Conservation (phyloP, 495 filamentous ascomycete species). For the Tuber magnatum region DNA sequence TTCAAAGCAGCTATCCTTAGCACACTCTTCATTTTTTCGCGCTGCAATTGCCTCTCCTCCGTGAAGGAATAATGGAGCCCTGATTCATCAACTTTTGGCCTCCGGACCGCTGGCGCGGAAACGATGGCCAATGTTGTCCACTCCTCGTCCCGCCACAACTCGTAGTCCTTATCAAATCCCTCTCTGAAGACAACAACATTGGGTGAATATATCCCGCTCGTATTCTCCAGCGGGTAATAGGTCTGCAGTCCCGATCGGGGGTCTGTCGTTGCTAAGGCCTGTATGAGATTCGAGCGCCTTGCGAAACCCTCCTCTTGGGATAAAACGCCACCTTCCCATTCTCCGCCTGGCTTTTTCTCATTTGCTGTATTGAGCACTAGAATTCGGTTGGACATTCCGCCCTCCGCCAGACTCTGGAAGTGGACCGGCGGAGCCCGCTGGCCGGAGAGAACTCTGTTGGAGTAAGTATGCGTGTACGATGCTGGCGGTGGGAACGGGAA, state of each 20-base stretch:
- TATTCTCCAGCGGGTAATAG: conserved; percentile 63
- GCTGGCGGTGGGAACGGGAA: conserved; percentile 11
- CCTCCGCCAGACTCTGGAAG: conserved; percentile 19
- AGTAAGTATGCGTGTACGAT: background rate
- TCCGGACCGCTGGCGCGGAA: conserved; percentile 60
- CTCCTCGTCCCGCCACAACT: conserved; percentile 43
- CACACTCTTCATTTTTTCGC: conserved; percentile 61
- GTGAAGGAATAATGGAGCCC: conserved; percentile 62
- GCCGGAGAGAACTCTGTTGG: conserved; percentile 6
- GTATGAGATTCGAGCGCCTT: conserved; percentile 62
- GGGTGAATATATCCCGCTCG: conserved; percentile 60
- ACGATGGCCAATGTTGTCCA: conserved; percentile 57
- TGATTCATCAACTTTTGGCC: conserved; percentile 60
- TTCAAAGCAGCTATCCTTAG: conserved; percentile 60
- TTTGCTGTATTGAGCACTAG: conserved; percentile 69
- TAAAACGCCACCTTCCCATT: conserved; percentile 66
- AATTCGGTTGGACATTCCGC: conserved; percentile 44
- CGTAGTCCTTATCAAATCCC: conserved; percentile 50
- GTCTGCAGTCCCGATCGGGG: conserved; percentile 37
- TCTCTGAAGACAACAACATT: conserved; percentile 54
- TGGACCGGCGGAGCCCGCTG: conserved; percentile 24
- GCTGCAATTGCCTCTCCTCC: conserved; percentile 60
- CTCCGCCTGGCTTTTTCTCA: conserved; percentile 65
- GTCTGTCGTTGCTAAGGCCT: conserved; percentile 54
- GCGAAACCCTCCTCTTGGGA: conserved; percentile 67